Evolutionary conservation across 345 rosid species (phyloP).

Genomic region (Reutealis trisperma): DNA sequence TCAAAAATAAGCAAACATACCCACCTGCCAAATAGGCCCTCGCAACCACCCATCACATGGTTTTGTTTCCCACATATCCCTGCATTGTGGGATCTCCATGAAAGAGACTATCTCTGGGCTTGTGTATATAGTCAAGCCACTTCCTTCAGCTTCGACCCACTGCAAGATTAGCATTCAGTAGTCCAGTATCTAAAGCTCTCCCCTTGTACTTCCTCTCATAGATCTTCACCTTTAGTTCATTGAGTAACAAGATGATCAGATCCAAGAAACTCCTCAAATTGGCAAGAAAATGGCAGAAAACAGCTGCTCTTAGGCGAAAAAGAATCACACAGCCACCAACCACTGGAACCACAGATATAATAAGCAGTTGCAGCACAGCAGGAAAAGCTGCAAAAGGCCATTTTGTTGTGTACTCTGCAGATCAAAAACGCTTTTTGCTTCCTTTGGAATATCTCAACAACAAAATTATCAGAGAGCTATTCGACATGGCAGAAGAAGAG

Average conservation of each 20-base stretch:
- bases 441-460: not conserved
- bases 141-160: not conserved
- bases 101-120: not conserved
- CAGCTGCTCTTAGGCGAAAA: not conserved
- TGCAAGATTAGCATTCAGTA: not conserved
- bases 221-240: not conserved
- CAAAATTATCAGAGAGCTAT: not conserved
- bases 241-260: conserved; percentile 1
- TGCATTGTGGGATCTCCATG: not conserved
- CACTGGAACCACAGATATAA: not conserved
- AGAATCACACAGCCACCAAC: not conserved
- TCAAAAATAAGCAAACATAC: not conserved
- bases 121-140: not conserved
- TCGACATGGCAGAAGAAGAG: not conserved
- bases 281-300: conserved; percentile 14
- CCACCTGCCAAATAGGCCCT: not conserved
- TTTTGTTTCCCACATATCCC: not conserved
- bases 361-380: conserved; percentile 6
- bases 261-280: conserved; percentile 4
- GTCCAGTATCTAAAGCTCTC: not conserved
- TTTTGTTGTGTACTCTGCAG: not conserved
- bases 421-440: not conserved
- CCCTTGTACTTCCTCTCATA: too few species aligned
- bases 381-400: not conserved
- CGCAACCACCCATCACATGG: conserved; percentile 6